Conservation (phyloP, 257 asterid species). For the Plectranthus barbatus region DNA sequence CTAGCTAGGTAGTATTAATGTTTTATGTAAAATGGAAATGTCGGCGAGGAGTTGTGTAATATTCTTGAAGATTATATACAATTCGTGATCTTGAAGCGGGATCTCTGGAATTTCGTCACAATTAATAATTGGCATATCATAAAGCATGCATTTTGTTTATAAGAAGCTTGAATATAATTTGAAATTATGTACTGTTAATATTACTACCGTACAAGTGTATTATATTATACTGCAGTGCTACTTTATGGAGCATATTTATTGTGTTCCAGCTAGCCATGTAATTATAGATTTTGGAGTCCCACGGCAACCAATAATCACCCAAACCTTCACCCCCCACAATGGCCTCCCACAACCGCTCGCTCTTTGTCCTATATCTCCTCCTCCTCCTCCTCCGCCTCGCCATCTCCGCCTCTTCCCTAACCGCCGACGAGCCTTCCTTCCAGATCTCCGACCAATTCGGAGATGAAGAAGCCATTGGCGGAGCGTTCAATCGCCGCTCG, state of each 20-base stretch:
- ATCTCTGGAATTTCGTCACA: no score
- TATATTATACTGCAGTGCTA: no score
- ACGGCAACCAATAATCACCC: background rate
- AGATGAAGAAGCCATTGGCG: conserved; percentile 19
- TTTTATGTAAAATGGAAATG: no score
- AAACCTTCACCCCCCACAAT: conserved; percentile 6
- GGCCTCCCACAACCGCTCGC: conserved; percentile 20
- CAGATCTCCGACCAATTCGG: conserved; percentile 30
- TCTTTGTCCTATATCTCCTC: conserved; percentile 17
- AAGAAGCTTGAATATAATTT: no score
- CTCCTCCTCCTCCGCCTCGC: conserved; percentile 20
- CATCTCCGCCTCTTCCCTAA: conserved; percentile 23
- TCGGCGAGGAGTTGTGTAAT: no score
- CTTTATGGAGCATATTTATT: background rate
- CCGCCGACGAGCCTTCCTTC: conserved; percentile 16
- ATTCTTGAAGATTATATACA: no score
- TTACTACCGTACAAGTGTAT: no score
- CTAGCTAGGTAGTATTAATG: no score
- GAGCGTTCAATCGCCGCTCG: conserved; percentile 33
- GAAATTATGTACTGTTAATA: no score
- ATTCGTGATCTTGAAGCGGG: no score
- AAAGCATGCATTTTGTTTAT: no score
- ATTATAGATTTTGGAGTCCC: background rate
- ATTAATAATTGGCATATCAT: no score
- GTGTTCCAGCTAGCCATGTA: background rate